Evolutionary conservation across 441 rosid genomes (phyloP).

Genomic region (Gossypium schwendimanii): DNA sequence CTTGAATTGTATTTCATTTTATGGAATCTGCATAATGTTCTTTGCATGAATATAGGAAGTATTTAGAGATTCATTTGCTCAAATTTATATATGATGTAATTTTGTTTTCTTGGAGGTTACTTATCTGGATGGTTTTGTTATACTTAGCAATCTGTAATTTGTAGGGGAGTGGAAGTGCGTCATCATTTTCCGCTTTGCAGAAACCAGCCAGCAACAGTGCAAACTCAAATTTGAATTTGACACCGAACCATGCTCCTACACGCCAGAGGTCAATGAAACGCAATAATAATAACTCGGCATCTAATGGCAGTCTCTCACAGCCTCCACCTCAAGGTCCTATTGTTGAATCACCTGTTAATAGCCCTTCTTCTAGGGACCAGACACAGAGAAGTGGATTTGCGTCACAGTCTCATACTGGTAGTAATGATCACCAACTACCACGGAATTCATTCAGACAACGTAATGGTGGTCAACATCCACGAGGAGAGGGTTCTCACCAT

Average conservation of each 20-base stretch:
- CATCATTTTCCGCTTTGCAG: slow-evolving; percentile 24
- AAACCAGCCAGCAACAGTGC: slow-evolving; percentile 37
- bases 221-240: slow-evolving; percentile 33
- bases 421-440: slow-evolving; percentile 43
- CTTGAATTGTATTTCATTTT: neutral
- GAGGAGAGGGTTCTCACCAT: slow-evolving; percentile 54
- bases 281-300: slow-evolving; percentile 28
- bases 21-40: neutral
- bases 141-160: slow-evolving; percentile 19
- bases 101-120: neutral
- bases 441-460: slow-evolving; percentile 45
- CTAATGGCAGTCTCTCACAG: slow-evolving; percentile 35
- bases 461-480: slow-evolving; percentile 39
- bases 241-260: slow-evolving; percentile 29
- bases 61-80: neutral
- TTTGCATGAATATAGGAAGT: neutral
- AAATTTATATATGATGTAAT: neutral
- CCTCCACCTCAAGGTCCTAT: slow-evolving; percentile 26
- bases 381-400: slow-evolving; percentile 35
- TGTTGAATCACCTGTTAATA: slow-evolving; percentile 31
- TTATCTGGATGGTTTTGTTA: neutral
- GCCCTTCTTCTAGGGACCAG: slow-evolving; percentile 48
- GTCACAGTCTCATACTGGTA: slow-evolving; percentile 23
- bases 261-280: slow-evolving; percentile 48
- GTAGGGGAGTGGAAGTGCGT: slow-evolving; percentile 42